phyloP scores from a whole-genome alignment of 371 early-diverging fungal genomes.

The Furculomyces boomerangus region DNA sequence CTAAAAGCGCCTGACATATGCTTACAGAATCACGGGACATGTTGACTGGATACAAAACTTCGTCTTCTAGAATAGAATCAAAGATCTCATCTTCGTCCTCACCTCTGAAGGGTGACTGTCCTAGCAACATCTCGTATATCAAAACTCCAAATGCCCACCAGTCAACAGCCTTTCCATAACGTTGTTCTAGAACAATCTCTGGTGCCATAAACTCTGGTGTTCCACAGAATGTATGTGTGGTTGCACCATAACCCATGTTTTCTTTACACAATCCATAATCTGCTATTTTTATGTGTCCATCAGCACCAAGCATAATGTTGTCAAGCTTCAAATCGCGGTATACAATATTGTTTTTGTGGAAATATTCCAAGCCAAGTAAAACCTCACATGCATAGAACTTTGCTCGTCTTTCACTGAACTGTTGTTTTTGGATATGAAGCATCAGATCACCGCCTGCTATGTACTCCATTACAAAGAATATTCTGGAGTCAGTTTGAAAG shows the following conservation, averaged over 20 bases:
- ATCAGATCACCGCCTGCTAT: slow-evolving; percentile 97
- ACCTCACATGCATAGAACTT: slow-evolving; percentile 97
- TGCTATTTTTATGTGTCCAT: slow-evolving; percentile 96
- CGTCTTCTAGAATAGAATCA: slow-evolving; percentile 81
- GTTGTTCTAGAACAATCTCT: slow-evolving; percentile 82
- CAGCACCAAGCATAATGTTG: slow-evolving; percentile 80
- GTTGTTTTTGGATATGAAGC: slow-evolving; percentile 80
- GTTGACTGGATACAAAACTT: slow-evolving; percentile 74
- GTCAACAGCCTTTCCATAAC: slow-evolving; percentile 87
- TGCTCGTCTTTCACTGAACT: slow-evolving; percentile 67
- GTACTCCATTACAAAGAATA: slow-evolving; percentile 99
- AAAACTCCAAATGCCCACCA: slow-evolving; percentile 99
- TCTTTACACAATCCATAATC: slow-evolving; percentile 99
- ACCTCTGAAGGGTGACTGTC: slow-evolving; percentile 85
- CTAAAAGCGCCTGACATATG: slow-evolving; percentile 67
- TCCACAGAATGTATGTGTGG: slow-evolving; percentile 90
- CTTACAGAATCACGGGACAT: slow-evolving; percentile 77
- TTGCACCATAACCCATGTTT: slow-evolving; percentile 65
- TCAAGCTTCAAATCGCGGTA: slow-evolving; percentile 98
- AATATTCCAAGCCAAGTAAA: slow-evolving; percentile 83
- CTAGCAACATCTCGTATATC: slow-evolving; percentile 93
- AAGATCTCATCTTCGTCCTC: slow-evolving; percentile 91
- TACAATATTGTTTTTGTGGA: slow-evolving; percentile 85
- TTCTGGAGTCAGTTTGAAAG: slow-evolving; percentile 81
- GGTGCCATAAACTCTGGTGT: slow-evolving; percentile 99